phyloP scores from a whole-genome alignment of 768 basidiomycete genomes.

The Auricularia sp. region DNA sequence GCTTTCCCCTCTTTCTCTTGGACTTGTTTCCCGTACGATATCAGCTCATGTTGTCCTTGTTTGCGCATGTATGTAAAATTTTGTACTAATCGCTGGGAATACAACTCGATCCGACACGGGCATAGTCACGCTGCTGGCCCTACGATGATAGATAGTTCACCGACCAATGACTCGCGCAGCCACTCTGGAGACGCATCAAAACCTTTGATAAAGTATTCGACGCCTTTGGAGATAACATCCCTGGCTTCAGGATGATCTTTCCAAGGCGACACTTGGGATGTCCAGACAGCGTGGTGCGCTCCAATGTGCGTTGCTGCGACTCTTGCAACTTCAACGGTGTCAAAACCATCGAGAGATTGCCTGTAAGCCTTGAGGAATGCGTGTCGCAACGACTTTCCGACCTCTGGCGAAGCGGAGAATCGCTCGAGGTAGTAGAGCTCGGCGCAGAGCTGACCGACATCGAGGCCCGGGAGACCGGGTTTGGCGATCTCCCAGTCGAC shows the following conservation, averaged over 20 bases:
- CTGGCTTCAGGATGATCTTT: conserved; percentile 22
- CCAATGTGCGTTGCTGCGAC: neutral
- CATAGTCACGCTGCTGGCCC: neutral
- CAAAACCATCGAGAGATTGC: neutral
- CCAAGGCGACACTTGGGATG: neutral
- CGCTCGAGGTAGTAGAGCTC: conserved; percentile 43
- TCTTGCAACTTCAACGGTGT: conserved; percentile 1
- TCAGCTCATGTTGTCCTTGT: too few species aligned
- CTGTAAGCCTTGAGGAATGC: conserved; percentile 39
- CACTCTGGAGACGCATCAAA: conserved; percentile 6
- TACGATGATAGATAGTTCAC: neutral
- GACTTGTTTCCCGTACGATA: neutral
- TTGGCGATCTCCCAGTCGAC: conserved; percentile 60
- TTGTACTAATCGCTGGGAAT: neutral
- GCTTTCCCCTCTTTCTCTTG: neutral
- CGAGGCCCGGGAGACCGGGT: conserved; percentile 45
- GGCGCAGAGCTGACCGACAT: conserved; percentile 55
- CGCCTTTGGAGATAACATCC: conserved; percentile 40
- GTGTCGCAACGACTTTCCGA: conserved; percentile 27
- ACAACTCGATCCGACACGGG: neutral
- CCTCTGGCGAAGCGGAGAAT: conserved; percentile 31
- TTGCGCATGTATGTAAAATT: too few species aligned
- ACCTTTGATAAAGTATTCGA: conserved; percentile 28
- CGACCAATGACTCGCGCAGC: conserved; percentile 5
- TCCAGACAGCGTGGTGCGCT: neutral